Base-by-base conservation (phyloP, 192 early-diverging fungal species). In the Coemansia asiatica region DNA sequence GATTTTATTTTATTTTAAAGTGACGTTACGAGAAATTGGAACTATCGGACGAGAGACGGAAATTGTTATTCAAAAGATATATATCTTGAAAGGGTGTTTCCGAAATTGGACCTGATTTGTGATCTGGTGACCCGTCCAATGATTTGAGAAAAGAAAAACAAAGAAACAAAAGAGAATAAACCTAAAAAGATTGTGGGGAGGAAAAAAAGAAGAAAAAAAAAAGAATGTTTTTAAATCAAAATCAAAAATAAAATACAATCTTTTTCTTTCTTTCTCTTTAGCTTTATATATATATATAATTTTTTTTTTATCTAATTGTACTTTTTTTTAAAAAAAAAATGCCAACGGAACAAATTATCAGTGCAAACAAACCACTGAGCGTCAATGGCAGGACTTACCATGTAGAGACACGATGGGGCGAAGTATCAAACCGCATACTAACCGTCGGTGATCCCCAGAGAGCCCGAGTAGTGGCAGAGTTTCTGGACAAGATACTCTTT, bases 361-460 rank as follows among this genome's bases (percentile, higher is more conserved):
- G 87, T 66, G 91, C 93, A 64, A 93, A 94, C 86, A 90, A 90
- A 65, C 92, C 92, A n/a, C 72, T 84, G 68, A 90, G 90, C 65
- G 71, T 63, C 23, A 85, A 90, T 44, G 91, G 90, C 50, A 76
- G 88, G 25, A 92, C 92, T 18, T 94, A 95, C 78, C 93, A 96
- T 66, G 82, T 96, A 22, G 91, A 87, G 67, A 77, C 89, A 9
- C 88, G 87, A 61, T 63, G 60, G 29, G 93, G 92, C 13, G 88
- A 97, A 69, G 89, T 94, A 9, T 90, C 93, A 19, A 94, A 95
- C 83, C 85, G 93, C 56, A 87, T 97, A 28, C 49, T 95, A 50
- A 94, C 93, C 0, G 95, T 97, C 27, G 94, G 94, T 29, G 93
- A 97, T 74, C 87, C 85, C 6, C 76, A 84, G 53, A 85, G 94